These are phyloP conservation scores for Tanacetum coccineum DNA, from an alignment of 129 eudicot species.

Conservation along the genomic window DNA sequence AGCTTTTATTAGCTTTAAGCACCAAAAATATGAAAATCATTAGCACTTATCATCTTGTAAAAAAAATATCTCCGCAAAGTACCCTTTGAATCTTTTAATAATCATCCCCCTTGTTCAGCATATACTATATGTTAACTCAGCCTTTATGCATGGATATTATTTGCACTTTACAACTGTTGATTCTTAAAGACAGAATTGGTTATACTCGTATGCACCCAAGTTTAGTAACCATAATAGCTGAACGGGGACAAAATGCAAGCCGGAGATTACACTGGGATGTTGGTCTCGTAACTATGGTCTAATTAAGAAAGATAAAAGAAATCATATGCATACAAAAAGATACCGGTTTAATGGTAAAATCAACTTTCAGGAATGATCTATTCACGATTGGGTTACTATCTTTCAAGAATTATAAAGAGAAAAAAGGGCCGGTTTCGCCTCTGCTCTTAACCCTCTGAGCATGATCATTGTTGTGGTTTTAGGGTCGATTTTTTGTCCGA, in stretches of 20 bases:
- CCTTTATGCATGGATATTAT: neutral
- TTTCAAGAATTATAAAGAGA: slow-evolving; percentile 58
- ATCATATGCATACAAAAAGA: too few relatives aligned
- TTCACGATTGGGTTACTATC: slow-evolving; percentile 74
- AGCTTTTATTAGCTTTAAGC: slow-evolving; percentile 9
- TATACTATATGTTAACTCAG: too few relatives aligned
- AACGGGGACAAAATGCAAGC: slow-evolving; percentile 29
- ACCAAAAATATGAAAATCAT: slow-evolving; percentile 16
- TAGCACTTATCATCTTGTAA: slow-evolving; percentile 12
- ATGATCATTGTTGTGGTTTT: slow-evolving; percentile 77
- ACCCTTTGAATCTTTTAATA: neutral
- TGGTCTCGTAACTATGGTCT: slow-evolving; percentile 38
- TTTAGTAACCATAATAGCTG: slow-evolving; percentile 40
- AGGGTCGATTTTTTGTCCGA: slow-evolving; percentile 60
- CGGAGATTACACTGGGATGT: slow-evolving; percentile 41
- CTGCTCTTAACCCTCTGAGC: slow-evolving; percentile 72
- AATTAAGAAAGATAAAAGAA: slow-evolving; percentile 25
- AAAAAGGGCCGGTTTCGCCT: slow-evolving; percentile 77
- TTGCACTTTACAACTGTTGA: neutral
- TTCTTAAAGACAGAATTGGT: neutral
- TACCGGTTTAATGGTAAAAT: neutral
- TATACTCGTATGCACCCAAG: neutral
- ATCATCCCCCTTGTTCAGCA: neutral
- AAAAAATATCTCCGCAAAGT: neutral
- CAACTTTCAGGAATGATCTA: slow-evolving; percentile 43